Conservation (phyloP, 306 rosid genomes). For the Coriaria nepalensis region DNA sequence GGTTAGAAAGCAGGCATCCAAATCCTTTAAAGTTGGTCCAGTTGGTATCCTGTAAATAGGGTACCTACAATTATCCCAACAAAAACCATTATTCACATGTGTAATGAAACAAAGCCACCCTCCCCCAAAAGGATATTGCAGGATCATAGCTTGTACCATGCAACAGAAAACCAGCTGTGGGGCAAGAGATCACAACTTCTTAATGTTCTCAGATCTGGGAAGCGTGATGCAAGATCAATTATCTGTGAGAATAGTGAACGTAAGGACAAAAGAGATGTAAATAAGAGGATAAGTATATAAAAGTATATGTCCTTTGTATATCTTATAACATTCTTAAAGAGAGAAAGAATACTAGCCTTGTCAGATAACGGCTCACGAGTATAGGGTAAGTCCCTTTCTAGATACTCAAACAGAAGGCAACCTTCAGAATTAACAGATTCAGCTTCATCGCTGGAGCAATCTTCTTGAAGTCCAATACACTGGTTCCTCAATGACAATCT, state of each 20-base stretch:
- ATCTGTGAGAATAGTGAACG: slow-evolving; percentile 30
- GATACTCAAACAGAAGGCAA: slow-evolving; percentile 58
- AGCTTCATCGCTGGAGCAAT: slow-evolving; percentile 75
- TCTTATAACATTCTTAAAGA: not conserved
- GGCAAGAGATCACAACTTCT: slow-evolving; percentile 69
- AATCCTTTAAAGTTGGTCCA: slow-evolving; percentile 82
- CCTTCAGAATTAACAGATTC: slow-evolving; percentile 52
- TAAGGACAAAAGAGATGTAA: slow-evolving; percentile 11
- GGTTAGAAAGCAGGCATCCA: slow-evolving; percentile 83
- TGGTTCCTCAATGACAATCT: slow-evolving; percentile 49
- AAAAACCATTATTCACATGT: slow-evolving; percentile 10
- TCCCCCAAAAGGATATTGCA: slow-evolving; percentile 9
- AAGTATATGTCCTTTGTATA: not conserved
- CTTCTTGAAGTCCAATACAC: slow-evolving; percentile 38
- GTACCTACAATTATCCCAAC: slow-evolving; percentile 44
- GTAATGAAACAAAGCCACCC: not conserved
- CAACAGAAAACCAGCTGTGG: slow-evolving; percentile 88
- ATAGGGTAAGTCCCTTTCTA: slow-evolving; percentile 63
- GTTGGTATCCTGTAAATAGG: slow-evolving; percentile 93
- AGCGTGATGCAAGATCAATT: slow-evolving; percentile 48
- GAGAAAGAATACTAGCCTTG: slow-evolving; percentile 35
- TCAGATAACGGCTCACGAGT: slow-evolving; percentile 88
- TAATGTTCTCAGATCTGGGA: slow-evolving; percentile 53
- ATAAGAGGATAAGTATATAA: not conserved
- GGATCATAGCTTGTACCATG: slow-evolving; percentile 43